These are phyloP conservation scores for Globisporangium radiosum DNA, from an alignment of 352 stramenopile genomes.

Conservation along the genomic window DNA sequence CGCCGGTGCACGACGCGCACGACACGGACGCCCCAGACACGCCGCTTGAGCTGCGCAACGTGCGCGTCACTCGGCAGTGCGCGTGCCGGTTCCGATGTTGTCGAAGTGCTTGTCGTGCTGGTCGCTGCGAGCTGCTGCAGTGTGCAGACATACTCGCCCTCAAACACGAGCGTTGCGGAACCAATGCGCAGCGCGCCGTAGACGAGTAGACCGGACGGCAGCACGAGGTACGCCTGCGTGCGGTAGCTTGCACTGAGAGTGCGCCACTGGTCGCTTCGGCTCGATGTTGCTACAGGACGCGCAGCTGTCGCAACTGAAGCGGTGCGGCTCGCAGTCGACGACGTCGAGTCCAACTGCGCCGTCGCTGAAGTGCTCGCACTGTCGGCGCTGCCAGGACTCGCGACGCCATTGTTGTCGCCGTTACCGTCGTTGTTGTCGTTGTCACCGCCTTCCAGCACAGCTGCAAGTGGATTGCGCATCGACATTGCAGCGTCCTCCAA, in stretches of 20 bases:
- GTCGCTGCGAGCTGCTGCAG: conserved; percentile 51
- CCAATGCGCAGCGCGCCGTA: conserved; percentile 71
- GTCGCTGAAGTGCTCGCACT: not conserved
- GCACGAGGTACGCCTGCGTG: conserved; percentile 74
- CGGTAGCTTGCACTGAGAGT: conserved; percentile 49
- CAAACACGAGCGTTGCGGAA: conserved; percentile 68
- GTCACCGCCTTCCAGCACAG: conserved; percentile 6
- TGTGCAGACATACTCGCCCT: conserved; percentile 69
- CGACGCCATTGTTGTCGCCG: too few species aligned
- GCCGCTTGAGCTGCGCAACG: conserved; percentile 60
- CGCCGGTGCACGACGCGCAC: conserved; percentile 75
- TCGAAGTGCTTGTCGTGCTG: conserved; percentile 2
- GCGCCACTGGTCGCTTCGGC: conserved; percentile 64
- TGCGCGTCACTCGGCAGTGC: conserved; percentile 46
- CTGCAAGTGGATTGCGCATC: conserved; percentile 12
- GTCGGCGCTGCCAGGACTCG: conserved; percentile 8
- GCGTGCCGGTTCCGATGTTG: conserved; percentile 5
- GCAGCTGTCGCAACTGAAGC: not conserved
- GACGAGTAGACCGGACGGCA: conserved; percentile 66
- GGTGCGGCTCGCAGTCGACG: not conserved
- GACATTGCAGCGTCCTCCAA: conserved; percentile 9
- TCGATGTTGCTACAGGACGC: conserved; percentile 11
- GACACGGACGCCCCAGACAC: conserved; percentile 73
- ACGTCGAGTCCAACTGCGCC: conserved; percentile 1
- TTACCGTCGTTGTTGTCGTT: not conserved